Percentiles rank a stretch among this genome's conserved stretches.
These are phyloP conservation scores for Colletotrichum gloeosporioides DNA, from an alignment of 2,329 filamentous ascomycete genomes.

Conservation along the genomic window DNA sequence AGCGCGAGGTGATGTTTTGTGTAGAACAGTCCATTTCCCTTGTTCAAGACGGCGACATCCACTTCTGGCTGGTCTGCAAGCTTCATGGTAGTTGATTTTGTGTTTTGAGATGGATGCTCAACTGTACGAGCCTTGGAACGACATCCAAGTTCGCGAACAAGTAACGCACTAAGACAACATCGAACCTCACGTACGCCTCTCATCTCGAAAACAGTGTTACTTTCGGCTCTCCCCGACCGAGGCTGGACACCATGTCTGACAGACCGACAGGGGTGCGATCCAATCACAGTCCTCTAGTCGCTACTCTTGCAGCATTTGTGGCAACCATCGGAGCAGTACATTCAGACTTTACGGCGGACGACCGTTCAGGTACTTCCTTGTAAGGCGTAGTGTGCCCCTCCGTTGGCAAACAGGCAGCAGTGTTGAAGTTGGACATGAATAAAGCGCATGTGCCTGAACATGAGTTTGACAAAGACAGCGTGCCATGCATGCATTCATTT, in stretches of 20 bases:
- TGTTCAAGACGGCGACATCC: neutral
- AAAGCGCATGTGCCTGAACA: neutral
- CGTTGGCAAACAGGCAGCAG: neutral
- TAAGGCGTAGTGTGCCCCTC: neutral
- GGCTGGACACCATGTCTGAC: neutral
- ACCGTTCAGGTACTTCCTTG: neutral
- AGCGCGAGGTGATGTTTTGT: fast-evolving
- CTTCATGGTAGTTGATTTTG: neutral
- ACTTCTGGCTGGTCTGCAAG: neutral
- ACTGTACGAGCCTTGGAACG: neutral
- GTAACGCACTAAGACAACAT: neutral
- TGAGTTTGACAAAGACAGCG: neutral
- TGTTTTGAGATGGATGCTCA: neutral
- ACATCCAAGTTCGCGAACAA: neutral
- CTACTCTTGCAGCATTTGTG: neutral
- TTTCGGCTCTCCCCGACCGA: neutral
- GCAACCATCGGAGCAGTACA: neutral
- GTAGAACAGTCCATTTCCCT: neutral
- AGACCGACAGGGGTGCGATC: neutral
- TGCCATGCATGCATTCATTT: neutral
- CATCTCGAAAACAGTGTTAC: neutral
- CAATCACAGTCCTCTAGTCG: neutral
- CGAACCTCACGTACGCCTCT: neutral
- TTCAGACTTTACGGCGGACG: neutral
- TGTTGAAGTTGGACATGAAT: neutral